These are phyloP conservation scores for Tolypocladium endophyticum DNA, from an alignment of 2,329 filamentous ascomycete species.

Conservation along the genomic window DNA sequence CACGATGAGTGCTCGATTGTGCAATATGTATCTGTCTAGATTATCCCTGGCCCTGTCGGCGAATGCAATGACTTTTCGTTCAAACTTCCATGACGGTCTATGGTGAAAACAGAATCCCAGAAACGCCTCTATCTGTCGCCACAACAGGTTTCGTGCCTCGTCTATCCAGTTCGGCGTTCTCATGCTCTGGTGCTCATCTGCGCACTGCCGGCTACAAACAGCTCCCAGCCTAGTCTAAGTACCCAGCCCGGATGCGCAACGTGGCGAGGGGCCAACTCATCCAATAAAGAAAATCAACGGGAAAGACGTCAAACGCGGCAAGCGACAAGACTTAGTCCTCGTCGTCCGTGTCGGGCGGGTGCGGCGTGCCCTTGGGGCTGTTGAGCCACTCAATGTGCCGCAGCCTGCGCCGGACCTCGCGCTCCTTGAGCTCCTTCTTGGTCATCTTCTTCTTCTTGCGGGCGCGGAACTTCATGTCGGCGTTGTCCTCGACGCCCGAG, in stretches of 20 bases:
- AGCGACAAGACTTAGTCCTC: slow-evolving; percentile 34
- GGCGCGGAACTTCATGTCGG: slow-evolving; percentile 74
- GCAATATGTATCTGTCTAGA: neutral
- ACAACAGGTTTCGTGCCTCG: neutral
- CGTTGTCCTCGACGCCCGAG: slow-evolving; percentile 60
- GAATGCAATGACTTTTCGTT: neutral
- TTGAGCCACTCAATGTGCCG: slow-evolving; percentile 81
- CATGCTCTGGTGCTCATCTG: neutral
- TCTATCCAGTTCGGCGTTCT: neutral
- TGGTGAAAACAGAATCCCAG: neutral
- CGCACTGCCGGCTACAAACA: neutral
- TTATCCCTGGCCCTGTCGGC: neutral
- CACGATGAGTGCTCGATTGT: neutral
- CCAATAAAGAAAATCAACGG: neutral
- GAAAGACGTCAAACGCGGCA: neutral
- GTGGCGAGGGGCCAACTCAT: neutral
- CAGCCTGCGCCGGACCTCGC: slow-evolving; percentile 74
- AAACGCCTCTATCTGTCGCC: slow-evolving; percentile 4
- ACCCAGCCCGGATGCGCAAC: neutral
- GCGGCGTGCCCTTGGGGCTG: slow-evolving; percentile 73
- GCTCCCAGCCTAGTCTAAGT: neutral
- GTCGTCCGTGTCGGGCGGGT: slow-evolving; percentile 68
- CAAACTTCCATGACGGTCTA: neutral
- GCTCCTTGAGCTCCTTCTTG: slow-evolving; percentile 89
- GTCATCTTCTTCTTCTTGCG: slow-evolving; percentile 99